Conservation (phyloP, 176 grass and related monocot species). For the Lolium perenne region DNA sequence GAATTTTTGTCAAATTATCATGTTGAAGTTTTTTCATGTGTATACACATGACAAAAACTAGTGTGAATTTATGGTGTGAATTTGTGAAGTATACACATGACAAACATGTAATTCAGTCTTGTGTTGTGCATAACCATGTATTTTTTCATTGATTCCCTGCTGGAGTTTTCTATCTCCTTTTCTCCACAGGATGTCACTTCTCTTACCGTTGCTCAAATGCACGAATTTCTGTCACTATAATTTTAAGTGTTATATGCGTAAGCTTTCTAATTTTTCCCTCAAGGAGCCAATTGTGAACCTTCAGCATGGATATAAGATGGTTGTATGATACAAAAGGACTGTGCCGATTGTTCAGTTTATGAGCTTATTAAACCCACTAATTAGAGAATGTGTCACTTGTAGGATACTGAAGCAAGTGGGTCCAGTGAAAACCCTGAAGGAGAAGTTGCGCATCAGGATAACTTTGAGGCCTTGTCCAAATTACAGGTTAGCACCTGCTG, state of each 20-base stretch:
- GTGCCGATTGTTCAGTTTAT: constrained; percentile 14
- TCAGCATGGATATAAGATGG: constrained; percentile 14
- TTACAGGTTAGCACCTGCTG: constrained; percentile 54
- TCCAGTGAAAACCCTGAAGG: constrained; percentile 33
- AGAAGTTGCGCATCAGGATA: constrained; percentile 43
- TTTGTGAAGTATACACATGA: background rate
- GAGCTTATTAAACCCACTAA: constrained; percentile 28
- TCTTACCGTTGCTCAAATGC: background rate
- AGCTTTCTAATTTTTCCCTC: constrained; percentile 20
- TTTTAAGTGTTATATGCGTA: constrained; percentile 6
- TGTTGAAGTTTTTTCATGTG: too few species aligned
- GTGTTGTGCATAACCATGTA: background rate
- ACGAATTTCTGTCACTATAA: background rate
- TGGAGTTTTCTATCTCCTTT: constrained; percentile 12
- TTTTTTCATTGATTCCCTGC: background rate
- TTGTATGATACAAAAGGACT: constrained; percentile 13
- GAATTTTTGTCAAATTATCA: too few species aligned
- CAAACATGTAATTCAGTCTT: background rate
- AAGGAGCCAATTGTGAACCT: background rate
- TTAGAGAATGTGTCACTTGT: constrained; percentile 33
- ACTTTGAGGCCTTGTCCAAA: constrained; percentile 59
- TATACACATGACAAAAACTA: too few species aligned
- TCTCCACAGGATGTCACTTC: background rate
- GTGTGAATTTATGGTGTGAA: background rate
- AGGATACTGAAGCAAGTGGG: constrained; percentile 59